Evolutionary conservation across 2,329 filamentous ascomycete genomes (phyloP), one percentile per base, ranked within the genome.

Genomic region (Ophiostoma sp.): DNA sequence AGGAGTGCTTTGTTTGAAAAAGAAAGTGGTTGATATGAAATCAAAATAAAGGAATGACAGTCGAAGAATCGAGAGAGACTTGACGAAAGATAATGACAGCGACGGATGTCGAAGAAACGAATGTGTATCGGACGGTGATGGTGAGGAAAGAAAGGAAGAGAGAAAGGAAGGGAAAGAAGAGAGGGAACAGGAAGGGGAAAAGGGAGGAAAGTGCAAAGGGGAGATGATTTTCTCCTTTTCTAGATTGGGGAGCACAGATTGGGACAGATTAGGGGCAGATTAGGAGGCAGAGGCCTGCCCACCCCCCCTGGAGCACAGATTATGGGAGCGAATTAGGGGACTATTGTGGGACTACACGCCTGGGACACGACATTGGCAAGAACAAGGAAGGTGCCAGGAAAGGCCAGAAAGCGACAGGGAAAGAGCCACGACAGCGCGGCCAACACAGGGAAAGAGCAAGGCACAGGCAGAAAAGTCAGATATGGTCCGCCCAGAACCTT

Each of bases 41-140:
- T 55, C 50, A 50, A 50, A 42, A 57, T 19, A 57, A 73, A 73
- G 42, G 72, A 73, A 42, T 71, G 73, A 42, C 72, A 52, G 70
- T 66, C 70, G 57, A 68, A 69, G 69, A 50, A 31, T 45, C 11
- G 1, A 31, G n/a, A 17, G 19, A 61, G 36, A 63, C 50, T 73
- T 48, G 71, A 74, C 70, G 31, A 74, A 70, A 69, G 55, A 45
- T 57, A 73, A 45, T 59, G 69, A 50, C 55, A 68, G 55, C 42
- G 70, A 71, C 42, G 17, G 57, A 63, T 31, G 42, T 45, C 57
- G 45, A 69, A 70, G 59, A 72, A 74, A 70, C 59, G 73, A 74
- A 39, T 70, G 73, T 74, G 70, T 31, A 52, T 68, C 68, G 52
- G 71, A 72, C 45, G 57, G 22, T 59, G 55, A 64, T 68, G 72